Evolutionary conservation across 768 basidiomycete genomes (phyloP), one percentile per base, ranked within the genome.

Genomic region (Lactifluus echinatus): DNA sequence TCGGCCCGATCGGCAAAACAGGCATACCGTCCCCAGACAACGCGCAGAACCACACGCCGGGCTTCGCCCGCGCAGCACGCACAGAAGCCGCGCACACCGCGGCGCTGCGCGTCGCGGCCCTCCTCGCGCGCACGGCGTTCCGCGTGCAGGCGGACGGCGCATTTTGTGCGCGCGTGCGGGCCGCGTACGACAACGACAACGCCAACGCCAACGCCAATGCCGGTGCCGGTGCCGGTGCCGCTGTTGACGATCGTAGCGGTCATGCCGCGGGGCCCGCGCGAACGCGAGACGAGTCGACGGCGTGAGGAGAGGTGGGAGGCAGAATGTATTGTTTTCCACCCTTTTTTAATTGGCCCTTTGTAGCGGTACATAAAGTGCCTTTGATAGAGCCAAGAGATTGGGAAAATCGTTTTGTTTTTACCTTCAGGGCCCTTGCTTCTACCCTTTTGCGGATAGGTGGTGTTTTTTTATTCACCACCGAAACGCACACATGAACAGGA

Each of bases 101-200:
- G 15, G 56, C 61, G 4, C 24, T 62, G 29, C 60, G 50, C 40
- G 46, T 34, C 21, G 54, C 60, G 2, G 43, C 50, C n/a, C 31
- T 57, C 11, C 63, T 63, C 45, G 60, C 63, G 19, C 56, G n/a
- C 17, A 62, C 63, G 21, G 56, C 39, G 8, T 55, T 63, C 17
- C 63, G 63, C 42, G 50, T 63, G 17, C 53, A 48, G 12, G 44
- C 51, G 6, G 63, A 63, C 24, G 34, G 40, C 28, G 60, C 49
- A 3, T 63, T 63, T 39, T 57, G 49, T 36, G 39, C 23, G 39
- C 56, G 47, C 11, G 63, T 62, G 21, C 57, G 61, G 2, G 60
- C 57, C 19, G 57, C 61, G 12, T 55, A 55, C 23, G 56, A 54
- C n/a, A 43, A 34, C 37, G 46, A 45, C 14, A 14, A 2, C 4